Base-by-base conservation (phyloP, 2,329 filamentous ascomycete genomes). In the Fusarium pseudocircinatum region DNA sequence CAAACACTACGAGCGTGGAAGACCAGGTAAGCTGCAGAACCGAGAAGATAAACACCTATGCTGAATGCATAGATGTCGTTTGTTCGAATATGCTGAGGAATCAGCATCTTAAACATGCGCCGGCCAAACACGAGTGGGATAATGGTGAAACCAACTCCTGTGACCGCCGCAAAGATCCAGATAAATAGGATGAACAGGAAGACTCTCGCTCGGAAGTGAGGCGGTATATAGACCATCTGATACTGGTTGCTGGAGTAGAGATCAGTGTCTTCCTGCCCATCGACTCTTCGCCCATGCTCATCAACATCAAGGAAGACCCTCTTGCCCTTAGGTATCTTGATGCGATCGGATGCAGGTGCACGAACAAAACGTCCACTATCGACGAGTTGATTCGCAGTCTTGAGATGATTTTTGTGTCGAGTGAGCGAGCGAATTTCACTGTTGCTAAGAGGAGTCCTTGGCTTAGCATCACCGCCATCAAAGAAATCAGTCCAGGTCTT, bases 61-160 rank as follows among this genome's bases (percentile, higher is more conserved):
- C 94, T 97, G 81, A 98, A 97, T 18, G 96, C 96, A 78, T 99
- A 98, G 32, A 99, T 93, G 81, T 99, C 96, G 82, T 98, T 99
- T 79, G 96, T 93, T 44, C 89, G 89, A 53, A 93, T 88, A 69
- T 93, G 88, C 2, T 86, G 83, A 9, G 94, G 94, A 46, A 97
- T 90, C 39, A 95, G 83, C 34, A 87, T 84, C 52, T 91, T 90
- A 79, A 98, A 93, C 69, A 98, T 87, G 64, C 87, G 87, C 34
- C 96, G 92, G 4, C 96, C 96, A 78, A 97, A 90, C 12, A 97
- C 86, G 8, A 99, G 88, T 1, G 96, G 97, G 2, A 97, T 84
- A 69, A 99, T 92, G 2, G 96, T 98, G 70, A 94, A 90, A 73
- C 92, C 90, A 65, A 98, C 90, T 30, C 96, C 96, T 0, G 94